phyloP scores from a whole-genome alignment of 306 rosid species.

The Cucumis melo region DNA sequence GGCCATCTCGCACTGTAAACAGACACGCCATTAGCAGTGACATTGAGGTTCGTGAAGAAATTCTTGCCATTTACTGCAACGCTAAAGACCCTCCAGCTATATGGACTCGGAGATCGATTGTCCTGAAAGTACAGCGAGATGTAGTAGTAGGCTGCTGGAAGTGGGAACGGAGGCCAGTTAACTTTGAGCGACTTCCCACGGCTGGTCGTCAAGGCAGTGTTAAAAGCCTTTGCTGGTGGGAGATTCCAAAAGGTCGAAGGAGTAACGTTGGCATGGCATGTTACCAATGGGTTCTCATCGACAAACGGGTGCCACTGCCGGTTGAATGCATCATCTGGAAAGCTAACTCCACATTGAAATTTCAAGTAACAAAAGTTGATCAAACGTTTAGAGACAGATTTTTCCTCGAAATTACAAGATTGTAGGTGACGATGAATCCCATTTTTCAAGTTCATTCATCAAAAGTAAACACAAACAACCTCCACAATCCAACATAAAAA shows the following conservation, averaged over 20 bases:
- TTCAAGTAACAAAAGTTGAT: not conserved
- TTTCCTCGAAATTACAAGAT: not conserved
- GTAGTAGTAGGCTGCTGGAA: slow-evolving; percentile 49
- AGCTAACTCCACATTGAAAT: slow-evolving; percentile 31
- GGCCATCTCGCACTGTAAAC: slow-evolving; percentile 60
- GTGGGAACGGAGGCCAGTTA: slow-evolving; percentile 51
- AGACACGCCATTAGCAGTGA: slow-evolving; percentile 45
- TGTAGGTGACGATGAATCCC: not conserved
- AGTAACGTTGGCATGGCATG: slow-evolving; percentile 21
- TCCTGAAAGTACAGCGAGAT: slow-evolving; percentile 75
- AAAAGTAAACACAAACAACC: not conserved
- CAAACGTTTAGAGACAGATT: not conserved
- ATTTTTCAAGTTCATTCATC: not conserved
- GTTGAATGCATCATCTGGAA: slow-evolving; percentile 77
- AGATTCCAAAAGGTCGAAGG: slow-evolving; percentile 67
- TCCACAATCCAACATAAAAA: not conserved
- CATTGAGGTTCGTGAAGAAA: slow-evolving; percentile 45
- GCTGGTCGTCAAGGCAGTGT: slow-evolving; percentile 38
- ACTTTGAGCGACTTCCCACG: slow-evolving; percentile 40
- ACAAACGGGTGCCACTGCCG: slow-evolving; percentile 63
- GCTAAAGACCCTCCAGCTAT: slow-evolving; percentile 66
- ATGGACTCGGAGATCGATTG: slow-evolving; percentile 45
- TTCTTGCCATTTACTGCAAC: slow-evolving; percentile 39
- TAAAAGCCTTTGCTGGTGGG: slow-evolving; percentile 44
- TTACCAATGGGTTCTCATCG: slow-evolving; percentile 39